Conservation (phyloP, 164 flowering plant species). For the Vitis labrusca region DNA sequence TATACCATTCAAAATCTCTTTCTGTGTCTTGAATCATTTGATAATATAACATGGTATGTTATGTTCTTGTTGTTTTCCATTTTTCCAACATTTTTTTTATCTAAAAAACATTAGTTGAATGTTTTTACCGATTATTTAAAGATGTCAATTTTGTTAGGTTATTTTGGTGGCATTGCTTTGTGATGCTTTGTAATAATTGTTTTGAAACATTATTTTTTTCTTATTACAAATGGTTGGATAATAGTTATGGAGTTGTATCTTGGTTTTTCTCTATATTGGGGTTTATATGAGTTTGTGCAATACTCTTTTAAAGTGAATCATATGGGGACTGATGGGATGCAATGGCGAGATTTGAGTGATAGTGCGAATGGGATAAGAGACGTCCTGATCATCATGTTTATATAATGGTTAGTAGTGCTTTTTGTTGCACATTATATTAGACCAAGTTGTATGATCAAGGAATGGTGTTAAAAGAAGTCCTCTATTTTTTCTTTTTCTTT, state of each 20-base stretch:
- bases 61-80: too few species aligned
- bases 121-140: too few species aligned
- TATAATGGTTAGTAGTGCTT: constrained; percentile 59
- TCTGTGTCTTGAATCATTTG: too few species aligned
- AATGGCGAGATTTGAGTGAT: constrained; percentile 59
- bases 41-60: too few species aligned
- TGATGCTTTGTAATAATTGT: background rate
- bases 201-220: constrained; percentile 1
- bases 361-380: constrained; percentile 70
- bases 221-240: constrained; percentile 64
- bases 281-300: constrained; percentile 76
- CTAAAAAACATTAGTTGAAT: too few species aligned
- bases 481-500: constrained; percentile 32
- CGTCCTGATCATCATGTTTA: constrained; percentile 57
- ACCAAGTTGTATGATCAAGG: constrained; percentile 69
- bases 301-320: constrained; percentile 51
- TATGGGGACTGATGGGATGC: constrained; percentile 77
- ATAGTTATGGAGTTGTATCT: constrained; percentile 80
- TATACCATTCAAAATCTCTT: too few species aligned
- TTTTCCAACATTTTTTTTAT: too few species aligned
- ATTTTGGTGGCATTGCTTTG: too few species aligned
- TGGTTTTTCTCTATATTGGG: constrained; percentile 83
- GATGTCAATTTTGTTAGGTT: too few species aligned
- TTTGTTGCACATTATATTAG: constrained; percentile 62
- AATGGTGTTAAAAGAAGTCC: constrained; percentile 54